Conservation (phyloP, 2,329 filamentous ascomycete genomes). For the Scytalidium lignicola region DNA sequence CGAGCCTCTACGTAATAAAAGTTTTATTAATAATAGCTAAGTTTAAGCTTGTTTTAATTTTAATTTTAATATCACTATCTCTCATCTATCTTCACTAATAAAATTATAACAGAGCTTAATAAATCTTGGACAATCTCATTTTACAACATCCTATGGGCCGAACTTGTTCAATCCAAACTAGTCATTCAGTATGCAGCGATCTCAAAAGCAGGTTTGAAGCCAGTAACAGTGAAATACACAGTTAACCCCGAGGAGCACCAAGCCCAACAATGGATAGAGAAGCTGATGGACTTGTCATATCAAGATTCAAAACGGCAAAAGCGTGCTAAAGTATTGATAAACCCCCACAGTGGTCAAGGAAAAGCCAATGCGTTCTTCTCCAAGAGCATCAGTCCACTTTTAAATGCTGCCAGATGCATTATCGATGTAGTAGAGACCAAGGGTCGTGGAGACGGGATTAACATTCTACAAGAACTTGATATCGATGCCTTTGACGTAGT, state of each 20-base stretch:
- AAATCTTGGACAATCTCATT: slow-evolving; percentile 54
- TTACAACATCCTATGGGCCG: slow-evolving; percentile 77
- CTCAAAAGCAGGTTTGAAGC: slow-evolving; percentile 53
- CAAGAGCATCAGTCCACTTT: slow-evolving; percentile 69
- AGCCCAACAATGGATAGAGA: slow-evolving; percentile 53
- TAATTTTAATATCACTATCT: too few relatives aligned
- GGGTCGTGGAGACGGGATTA: slow-evolving; percentile 67
- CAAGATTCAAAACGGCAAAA: slow-evolving; percentile 60
- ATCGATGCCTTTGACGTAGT: slow-evolving; percentile 76
- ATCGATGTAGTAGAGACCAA: slow-evolving; percentile 69
- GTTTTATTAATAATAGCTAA: too few relatives aligned
- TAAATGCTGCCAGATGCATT: slow-evolving; percentile 72
- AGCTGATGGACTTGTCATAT: slow-evolving; percentile 65
- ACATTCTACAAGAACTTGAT: slow-evolving; percentile 71
- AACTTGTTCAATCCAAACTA: slow-evolving; percentile 52
- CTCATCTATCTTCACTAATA: too few relatives aligned
- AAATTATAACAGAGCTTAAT: slow-evolving; percentile 1
- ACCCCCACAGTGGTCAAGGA: slow-evolving; percentile 83
- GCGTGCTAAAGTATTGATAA: slow-evolving; percentile 79
- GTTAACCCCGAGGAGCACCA: slow-evolving; percentile 32
- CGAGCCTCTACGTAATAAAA: too few relatives aligned
- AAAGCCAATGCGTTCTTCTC: slow-evolving; percentile 66
- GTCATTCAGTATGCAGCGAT: slow-evolving; percentile 64
- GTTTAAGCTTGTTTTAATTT: too few relatives aligned
- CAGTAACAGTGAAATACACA: slow-evolving; percentile 54